Evolutionary conservation across 2,329 filamentous ascomycete species (phyloP).

Genomic region (Cladosporium sp.): DNA sequence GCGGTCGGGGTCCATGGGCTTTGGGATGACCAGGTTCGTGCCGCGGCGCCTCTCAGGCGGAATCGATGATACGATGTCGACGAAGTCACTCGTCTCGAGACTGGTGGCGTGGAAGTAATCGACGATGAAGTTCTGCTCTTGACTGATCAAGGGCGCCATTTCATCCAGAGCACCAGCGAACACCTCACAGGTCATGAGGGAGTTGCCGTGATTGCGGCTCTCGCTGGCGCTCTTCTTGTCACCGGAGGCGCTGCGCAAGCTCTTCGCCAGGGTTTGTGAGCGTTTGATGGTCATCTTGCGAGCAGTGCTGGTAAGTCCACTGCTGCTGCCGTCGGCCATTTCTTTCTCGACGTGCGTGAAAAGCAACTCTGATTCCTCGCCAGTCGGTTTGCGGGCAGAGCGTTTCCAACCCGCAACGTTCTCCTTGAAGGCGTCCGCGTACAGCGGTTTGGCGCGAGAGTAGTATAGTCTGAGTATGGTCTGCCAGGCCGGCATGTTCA

Average conservation of each 20-base stretch:
- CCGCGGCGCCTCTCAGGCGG: constrained; percentile 65
- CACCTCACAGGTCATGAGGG: constrained; percentile 66
- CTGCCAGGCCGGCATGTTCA: constrained; percentile 78
- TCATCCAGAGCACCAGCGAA: constrained; percentile 79
- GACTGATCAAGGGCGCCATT: constrained; percentile 74
- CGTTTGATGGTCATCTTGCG: constrained; percentile 91
- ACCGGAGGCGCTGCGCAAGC: constrained; percentile 62
- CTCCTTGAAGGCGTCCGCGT: constrained; percentile 76
- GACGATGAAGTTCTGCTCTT: constrained; percentile 96
- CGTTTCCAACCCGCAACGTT: constrained; percentile 69
- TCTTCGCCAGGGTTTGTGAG: constrained; percentile 79
- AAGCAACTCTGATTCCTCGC: constrained; percentile 51
- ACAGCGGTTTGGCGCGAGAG: constrained; percentile 68
- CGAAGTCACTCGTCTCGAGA: constrained; percentile 74
- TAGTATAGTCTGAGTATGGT: constrained; percentile 76
- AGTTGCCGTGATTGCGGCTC: constrained; percentile 23
- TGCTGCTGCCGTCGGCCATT: constrained; percentile 44
- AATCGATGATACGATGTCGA: constrained; percentile 67
- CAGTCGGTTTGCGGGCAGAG: constrained; percentile 27
- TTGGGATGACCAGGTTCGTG: constrained; percentile 67
- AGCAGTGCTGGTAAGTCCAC: constrained; percentile 68
- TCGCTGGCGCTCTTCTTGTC: constrained; percentile 54
- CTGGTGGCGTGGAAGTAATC: constrained; percentile 96
- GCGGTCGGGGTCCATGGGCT: constrained; percentile 83
- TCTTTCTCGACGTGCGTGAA: constrained; percentile 91